These are phyloP conservation scores for Alnus rubra DNA, from an alignment of 306 rosid species.

Conservation along the genomic window DNA sequence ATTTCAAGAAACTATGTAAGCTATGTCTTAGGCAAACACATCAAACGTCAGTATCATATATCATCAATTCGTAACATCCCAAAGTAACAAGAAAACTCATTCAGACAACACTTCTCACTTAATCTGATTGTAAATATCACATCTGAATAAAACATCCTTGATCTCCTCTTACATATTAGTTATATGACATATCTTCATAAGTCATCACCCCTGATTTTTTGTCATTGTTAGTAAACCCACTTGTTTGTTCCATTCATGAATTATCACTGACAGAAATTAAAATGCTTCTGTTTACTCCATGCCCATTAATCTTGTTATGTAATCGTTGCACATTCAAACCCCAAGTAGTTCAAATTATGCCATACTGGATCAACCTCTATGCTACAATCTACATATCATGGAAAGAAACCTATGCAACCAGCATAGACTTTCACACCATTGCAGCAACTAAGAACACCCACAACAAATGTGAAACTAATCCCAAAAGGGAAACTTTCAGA, in stretches of 20 bases:
- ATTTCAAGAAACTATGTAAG: not conserved
- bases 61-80: not conserved
- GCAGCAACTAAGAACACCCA: not conserved
- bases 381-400: not conserved
- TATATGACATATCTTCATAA: not conserved
- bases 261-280: not conserved
- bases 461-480: not conserved
- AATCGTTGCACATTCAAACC: not conserved
- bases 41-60: not conserved
- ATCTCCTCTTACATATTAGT: not conserved
- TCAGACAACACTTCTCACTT: not conserved
- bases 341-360: not conserved
- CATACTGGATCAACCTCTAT: not conserved
- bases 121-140: not conserved
- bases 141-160: not conserved
- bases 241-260: not conserved
- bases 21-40: not conserved
- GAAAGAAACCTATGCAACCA: not conserved
- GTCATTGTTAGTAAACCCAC: not conserved
- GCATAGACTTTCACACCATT: not conserved
- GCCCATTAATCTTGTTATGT: not conserved
- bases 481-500: not conserved
- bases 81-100: not conserved
- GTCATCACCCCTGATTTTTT: not conserved
- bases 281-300: not conserved